phyloP scores from a whole-genome alignment of 163 green algal species.

The Prototheca wickerhamii region DNA sequence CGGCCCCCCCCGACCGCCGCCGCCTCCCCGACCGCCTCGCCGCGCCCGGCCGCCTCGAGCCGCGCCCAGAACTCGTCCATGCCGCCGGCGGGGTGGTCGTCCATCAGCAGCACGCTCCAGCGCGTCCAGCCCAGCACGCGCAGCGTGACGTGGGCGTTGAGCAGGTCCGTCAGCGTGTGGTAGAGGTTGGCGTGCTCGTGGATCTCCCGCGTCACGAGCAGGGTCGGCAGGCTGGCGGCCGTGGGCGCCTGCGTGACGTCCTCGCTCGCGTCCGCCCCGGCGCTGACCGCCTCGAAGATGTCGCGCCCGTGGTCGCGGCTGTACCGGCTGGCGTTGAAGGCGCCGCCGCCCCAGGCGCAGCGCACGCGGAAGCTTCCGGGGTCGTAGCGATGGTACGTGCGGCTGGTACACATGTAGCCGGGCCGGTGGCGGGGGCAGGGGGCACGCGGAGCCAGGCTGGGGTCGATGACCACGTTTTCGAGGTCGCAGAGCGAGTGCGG shows the following conservation, averaged over 20 bases:
- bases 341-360: constrained; percentile 15
- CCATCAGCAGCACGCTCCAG: constrained; percentile 25
- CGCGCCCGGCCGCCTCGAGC: background rate
- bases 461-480: background rate
- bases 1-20: background rate
- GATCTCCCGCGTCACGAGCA: constrained; percentile 30
- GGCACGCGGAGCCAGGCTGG: background rate
- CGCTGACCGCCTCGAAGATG: background rate
- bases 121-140: constrained; percentile 22
- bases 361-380: constrained; percentile 12
- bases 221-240: constrained; percentile 3
- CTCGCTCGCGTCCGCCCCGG: background rate
- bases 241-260: background rate
- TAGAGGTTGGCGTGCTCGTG: constrained; percentile 35
- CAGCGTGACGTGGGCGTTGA: constrained; percentile 33
- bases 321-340: constrained; percentile 8
- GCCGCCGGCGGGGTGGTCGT: constrained; percentile 15
- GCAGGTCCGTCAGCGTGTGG: constrained; percentile 32
- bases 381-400: constrained; percentile 26
- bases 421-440: constrained; percentile 22
- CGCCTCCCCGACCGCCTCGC: constrained; percentile 3
- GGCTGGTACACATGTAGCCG: constrained; percentile 23
- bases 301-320: constrained; percentile 30
- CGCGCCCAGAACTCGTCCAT: constrained; percentile 27
- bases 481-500: constrained; percentile 1